Percentiles rank a stretch among this genome's conserved stretches.
Evolutionary conservation across 768 basidiomycete species (phyloP).

Genomic region (Lepiota venenata): DNA sequence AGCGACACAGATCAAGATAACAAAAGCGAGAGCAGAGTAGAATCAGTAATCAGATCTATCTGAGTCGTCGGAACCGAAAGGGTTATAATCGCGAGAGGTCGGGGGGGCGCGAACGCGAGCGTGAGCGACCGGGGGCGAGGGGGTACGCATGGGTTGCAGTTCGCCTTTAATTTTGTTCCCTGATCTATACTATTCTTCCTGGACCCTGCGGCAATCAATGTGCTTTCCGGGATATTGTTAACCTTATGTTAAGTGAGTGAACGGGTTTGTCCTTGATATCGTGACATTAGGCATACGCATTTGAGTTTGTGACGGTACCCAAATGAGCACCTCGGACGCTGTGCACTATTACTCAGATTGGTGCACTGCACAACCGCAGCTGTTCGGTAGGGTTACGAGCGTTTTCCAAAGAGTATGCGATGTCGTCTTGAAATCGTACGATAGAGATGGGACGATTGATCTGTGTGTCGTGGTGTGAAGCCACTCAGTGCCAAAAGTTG

Average conservation of each 20-base stretch:
- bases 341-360: conserved; percentile 17
- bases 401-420: conserved; percentile 24
- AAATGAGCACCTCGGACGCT: conserved; percentile 27
- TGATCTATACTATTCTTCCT: conserved; percentile 10
- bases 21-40: too few relatives aligned
- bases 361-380: conserved; percentile 18
- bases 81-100: background rate
- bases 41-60: too few relatives aligned
- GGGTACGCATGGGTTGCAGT: background rate
- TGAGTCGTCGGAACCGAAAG: too few relatives aligned
- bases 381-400: conserved; percentile 18
- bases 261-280: background rate
- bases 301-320: conserved; percentile 20
- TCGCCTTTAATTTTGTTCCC: background rate
- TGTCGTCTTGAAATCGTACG: conserved; percentile 26
- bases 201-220: background rate
- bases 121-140: too few relatives aligned
- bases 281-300: conserved; percentile 16
- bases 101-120: background rate
- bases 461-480: conserved; percentile 7
- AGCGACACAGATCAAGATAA: too few relatives aligned
- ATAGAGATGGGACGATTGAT: conserved; percentile 25
- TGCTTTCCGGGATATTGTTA: background rate
- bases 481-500: background rate
- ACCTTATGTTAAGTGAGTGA: background rate